These are phyloP conservation scores for Urtica urens DNA, from an alignment of 306 rosid species.

Conservation along the genomic window DNA sequence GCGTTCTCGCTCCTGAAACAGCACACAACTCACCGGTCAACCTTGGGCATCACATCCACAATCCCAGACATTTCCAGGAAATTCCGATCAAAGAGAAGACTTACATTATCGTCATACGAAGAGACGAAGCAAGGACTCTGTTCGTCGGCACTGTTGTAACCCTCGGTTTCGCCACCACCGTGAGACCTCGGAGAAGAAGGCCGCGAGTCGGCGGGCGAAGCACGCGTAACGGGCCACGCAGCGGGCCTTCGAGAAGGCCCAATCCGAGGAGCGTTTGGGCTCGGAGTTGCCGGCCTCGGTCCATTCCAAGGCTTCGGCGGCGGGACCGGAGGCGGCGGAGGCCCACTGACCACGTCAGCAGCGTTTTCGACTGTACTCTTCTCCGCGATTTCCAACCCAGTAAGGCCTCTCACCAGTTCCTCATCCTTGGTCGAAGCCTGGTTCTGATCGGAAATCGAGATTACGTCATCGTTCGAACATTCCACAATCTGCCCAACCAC, in stretches of 20 bases:
- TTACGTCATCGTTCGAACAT: slow-evolving; percentile 29
- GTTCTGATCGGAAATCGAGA: slow-evolving; percentile 29
- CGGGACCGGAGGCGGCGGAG: slow-evolving; percentile 94
- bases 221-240: slow-evolving; percentile 64
- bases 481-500: slow-evolving; percentile 49
- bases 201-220: slow-evolving; percentile 65
- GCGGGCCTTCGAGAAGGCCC: slow-evolving; percentile 60
- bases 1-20: slow-evolving; percentile 72
- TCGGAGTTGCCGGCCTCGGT: slow-evolving; percentile 42
- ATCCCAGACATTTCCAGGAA: too few relatives aligned
- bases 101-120: slow-evolving; percentile 71
- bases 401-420: slow-evolving; percentile 26
- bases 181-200: slow-evolving; percentile 89
- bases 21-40: background rate
- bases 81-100: too few relatives aligned
- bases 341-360: slow-evolving; percentile 31
- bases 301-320: slow-evolving; percentile 57
- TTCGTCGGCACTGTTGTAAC: slow-evolving; percentile 92
- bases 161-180: slow-evolving; percentile 87
- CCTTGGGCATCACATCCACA: too few relatives aligned
- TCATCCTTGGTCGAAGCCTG: slow-evolving; percentile 28
- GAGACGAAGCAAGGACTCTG: slow-evolving; percentile 64
- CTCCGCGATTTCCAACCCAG: slow-evolving; percentile 29
- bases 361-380: slow-evolving; percentile 21
- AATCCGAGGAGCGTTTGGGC: slow-evolving; percentile 33